Conservation (phyloP, 116 monocot species). For the Papilionanthe hybrid region DNA sequence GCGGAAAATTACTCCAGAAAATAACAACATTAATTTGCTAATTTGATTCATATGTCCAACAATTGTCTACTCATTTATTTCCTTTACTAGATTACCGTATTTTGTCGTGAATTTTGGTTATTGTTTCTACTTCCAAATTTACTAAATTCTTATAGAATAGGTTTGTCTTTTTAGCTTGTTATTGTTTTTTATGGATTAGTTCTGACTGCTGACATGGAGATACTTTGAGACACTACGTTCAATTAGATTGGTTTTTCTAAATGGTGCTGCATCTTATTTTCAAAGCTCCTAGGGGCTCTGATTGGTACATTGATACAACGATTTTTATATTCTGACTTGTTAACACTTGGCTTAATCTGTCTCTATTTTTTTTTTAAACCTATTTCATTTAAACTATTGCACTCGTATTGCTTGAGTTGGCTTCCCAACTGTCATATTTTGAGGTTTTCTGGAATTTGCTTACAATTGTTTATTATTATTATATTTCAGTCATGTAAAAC, state of each 20-base stretch:
- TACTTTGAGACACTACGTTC: background rate
- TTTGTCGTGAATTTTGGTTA: background rate
- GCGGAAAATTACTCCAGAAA: no score
- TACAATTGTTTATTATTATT: background rate
- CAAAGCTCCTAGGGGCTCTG: background rate
- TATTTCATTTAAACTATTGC: background rate
- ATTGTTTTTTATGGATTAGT: background rate
- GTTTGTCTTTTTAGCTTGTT: background rate
- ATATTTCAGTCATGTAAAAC: background rate
- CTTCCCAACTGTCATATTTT: background rate
- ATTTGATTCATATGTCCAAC: no score
- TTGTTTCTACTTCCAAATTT: background rate
- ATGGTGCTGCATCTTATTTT: background rate
- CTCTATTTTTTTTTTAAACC: background rate
- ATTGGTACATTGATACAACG: background rate
- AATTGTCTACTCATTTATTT: no score
- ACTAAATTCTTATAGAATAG: background rate
- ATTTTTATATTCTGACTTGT: background rate
- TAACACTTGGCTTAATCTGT: background rate
- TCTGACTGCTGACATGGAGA: background rate
- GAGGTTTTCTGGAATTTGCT: background rate
- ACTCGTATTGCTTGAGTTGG: background rate
- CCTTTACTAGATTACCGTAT: background rate
- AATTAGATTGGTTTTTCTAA: background rate
- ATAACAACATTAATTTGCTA: no score